Evolutionary conservation across 441 rosid species (phyloP), one percentile per base, ranked within the genome.

Genomic region (Monsonia emarginata): DNA sequence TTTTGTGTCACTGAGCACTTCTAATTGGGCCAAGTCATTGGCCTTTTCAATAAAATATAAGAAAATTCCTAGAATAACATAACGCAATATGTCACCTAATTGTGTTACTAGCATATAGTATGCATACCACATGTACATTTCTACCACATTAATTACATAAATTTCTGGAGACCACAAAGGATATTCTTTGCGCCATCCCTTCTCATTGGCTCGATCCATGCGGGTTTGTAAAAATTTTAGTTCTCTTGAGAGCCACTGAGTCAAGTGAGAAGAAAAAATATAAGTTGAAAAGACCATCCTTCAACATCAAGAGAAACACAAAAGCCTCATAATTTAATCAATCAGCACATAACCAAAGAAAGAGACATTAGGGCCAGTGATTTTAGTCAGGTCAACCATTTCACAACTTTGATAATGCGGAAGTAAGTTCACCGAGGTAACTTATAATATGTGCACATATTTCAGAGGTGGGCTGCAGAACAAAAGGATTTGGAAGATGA

Each of bases 171-270:
- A 73, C 13, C 54, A 18, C 48, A 70, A 74, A 90, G 96, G 96
- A 93, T 93, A 93, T 93, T 93, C 98, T 87, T 69, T 85, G 64
- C 93, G 90, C 96, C 90, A 86, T 60, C 98, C 97, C 81, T 93
- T 90, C 77, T 90, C 96, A 77, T 82, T 93, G 69, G 97, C 94
- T 75, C 75, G 85, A 69, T 82, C 82, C 66, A 93, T 90, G 48
- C 72, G 86, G 70, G 74, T 83, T 70, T 84, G 75, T 72, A 93
- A 76, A 76, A 79, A 67, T 63, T 73, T 78, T 71, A 87, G 75
- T 84, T 93, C 91, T 61, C 79, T 71, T 26, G 64, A 76, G 74
- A 93, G 78, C 97, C 97, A 87, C 98, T 93, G 80, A 63, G 71
- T 54, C 14, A 56, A 70, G 26, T 9, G 74, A 48, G 71, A 25